Conservation (phyloP, 148 eudicot genomes). For the Nepenthes gracilis region DNA sequence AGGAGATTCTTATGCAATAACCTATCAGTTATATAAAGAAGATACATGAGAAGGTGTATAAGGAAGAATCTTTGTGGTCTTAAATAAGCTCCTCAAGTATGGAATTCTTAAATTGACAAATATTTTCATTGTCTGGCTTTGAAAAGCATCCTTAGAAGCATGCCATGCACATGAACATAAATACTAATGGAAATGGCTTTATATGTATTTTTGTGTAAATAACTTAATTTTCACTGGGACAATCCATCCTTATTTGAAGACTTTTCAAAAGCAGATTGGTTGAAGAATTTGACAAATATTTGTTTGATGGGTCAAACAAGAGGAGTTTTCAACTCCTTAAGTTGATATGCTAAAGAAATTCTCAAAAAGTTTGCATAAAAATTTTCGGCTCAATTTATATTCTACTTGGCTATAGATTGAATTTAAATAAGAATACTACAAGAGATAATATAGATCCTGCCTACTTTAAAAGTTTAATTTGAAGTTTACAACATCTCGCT, state of each 20-base stretch:
- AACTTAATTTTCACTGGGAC: constrained; percentile 2
- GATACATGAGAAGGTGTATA: not conserved
- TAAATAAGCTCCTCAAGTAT: constrained; percentile 1
- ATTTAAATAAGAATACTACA: too few species aligned
- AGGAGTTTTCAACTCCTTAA: not conserved
- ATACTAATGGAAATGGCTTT: not conserved
- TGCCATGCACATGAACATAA: too few species aligned
- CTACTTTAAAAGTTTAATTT: too few species aligned
- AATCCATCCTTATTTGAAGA: not conserved
- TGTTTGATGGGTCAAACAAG: not conserved
- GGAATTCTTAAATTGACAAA: too few species aligned
- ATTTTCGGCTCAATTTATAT: too few species aligned
- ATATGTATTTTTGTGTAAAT: constrained; percentile 3
- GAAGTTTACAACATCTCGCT: too few species aligned
- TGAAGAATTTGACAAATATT: constrained; percentile 1
- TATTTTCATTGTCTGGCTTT: too few species aligned
- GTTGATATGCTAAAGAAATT: not conserved
- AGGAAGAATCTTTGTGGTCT: not conserved
- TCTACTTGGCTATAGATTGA: too few species aligned
- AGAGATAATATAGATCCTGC: too few species aligned
- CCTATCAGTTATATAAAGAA: not conserved
- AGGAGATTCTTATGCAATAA: not conserved
- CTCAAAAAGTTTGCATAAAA: too few species aligned
- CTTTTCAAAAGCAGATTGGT: not conserved
- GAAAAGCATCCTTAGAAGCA: too few species aligned